These are phyloP conservation scores for Coemansia sp. DNA, from an alignment of 192 early-diverging fungal genomes.

Conservation along the genomic window DNA sequence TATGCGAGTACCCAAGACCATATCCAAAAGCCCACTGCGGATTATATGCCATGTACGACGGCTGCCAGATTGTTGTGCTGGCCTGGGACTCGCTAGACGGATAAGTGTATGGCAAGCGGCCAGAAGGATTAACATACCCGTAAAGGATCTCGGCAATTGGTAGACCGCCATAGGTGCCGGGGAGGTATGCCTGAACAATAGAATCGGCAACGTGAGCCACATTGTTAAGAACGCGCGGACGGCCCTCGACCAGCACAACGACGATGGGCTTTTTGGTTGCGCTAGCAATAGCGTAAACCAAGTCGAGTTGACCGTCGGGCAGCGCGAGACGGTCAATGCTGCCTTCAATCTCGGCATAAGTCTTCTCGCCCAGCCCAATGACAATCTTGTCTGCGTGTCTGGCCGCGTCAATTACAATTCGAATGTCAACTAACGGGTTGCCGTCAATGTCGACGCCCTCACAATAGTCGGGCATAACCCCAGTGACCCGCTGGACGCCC, in stretches of 20 bases:
- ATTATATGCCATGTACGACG: slow-evolving; percentile 30
- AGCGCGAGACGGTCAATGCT: slow-evolving; percentile 53
- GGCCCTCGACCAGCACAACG: slow-evolving; percentile 55
- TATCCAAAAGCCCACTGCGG: slow-evolving; percentile 58
- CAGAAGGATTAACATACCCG: slow-evolving; percentile 57
- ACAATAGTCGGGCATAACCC: slow-evolving; percentile 12
- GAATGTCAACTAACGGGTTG: slow-evolving; percentile 43
- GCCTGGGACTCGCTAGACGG: slow-evolving; percentile 48
- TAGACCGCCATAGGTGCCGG: slow-evolving; percentile 59
- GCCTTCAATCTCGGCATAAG: slow-evolving; percentile 57
- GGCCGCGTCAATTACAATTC: slow-evolving; percentile 17
- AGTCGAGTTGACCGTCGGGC: slow-evolving; percentile 47
- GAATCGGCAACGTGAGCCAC: slow-evolving; percentile 43
- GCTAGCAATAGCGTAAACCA: slow-evolving; percentile 19
- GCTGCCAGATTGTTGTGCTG: slow-evolving; percentile 44
- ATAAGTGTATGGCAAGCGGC: slow-evolving; percentile 58
- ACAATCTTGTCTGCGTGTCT: slow-evolving; percentile 53
- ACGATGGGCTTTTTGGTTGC: slow-evolving; percentile 39
- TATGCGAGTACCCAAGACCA: slow-evolving; percentile 55
- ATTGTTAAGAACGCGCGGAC: slow-evolving; percentile 52
- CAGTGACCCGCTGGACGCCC: slow-evolving; percentile 35
- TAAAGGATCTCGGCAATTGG: slow-evolving; percentile 59
- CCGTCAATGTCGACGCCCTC: slow-evolving; percentile 53
- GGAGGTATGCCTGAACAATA: slow-evolving; percentile 57
- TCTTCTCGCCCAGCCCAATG: slow-evolving; percentile 55